Evolutionary conservation across 2,329 filamentous ascomycete species (phyloP), one percentile per base, ranked within the genome.

Genomic region (Diaporthe citriasiana): DNA sequence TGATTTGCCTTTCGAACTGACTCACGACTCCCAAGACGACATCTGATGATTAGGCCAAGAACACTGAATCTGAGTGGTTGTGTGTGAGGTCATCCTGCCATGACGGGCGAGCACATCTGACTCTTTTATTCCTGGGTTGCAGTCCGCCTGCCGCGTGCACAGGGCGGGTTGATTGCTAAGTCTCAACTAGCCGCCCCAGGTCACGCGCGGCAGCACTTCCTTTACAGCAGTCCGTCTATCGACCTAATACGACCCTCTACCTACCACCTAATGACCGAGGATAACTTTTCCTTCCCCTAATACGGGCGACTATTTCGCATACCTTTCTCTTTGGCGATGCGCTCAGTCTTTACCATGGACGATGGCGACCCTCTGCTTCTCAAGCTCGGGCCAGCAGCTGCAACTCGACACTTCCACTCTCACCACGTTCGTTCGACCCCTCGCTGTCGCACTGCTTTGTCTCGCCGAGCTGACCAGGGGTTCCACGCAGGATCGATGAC

Each of bases 351-450:
- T 68, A 68, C 63, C 63, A 63, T 71, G 70, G 70, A 71, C 70
- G 45, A 71, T 71, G 70, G 70, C 70, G 70, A 71, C 70, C 47
- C 63, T 68, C 45, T 68, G 33, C 63, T 68, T 68, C 63, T 63
- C 70, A 94, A 86, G 92, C 86, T 95, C 94, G 84, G 96, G 96
- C 87, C 93, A 95, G 88, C 93, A 93, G 85, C 89, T 98, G 82
- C 89, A 92, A 83, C 90, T 94, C 83, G 94, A 97, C 85, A 90
- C 92, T 78, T 89, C 92, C 77, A 90, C 91, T 81, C 93, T 96
- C 84, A 88, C 89, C 79, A 93, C 92, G 93, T 95, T 87, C 79
- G 91, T 87, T 60, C 42, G n/a, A 63, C 68, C 51, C 76, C 75
- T 75, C 79, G 72, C 81, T 78, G 50, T 79, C 66, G 68, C 45